Evolutionary conservation across 345 rosid genomes (phyloP), one percentile per base, ranked within the genome.

Genomic region (Citrus mangshanensis): DNA sequence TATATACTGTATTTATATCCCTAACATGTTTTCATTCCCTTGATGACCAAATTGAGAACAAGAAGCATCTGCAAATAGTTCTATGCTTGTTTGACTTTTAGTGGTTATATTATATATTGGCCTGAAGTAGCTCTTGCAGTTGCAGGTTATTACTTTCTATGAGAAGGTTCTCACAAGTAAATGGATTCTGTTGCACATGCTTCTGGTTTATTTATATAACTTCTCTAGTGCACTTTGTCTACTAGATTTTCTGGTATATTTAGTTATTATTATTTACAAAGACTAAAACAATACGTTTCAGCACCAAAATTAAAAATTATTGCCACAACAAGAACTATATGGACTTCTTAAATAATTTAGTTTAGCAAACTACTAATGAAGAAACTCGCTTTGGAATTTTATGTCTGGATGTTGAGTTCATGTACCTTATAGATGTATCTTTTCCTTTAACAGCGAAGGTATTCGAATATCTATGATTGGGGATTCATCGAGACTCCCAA

Each of bases 401-500:
- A 1, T 54, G 2, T 51, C 21, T 0, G 19, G 58, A 54, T 54
- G 22, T 16, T 54, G 6, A 54, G 58, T 54, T 54, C 5, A 5
- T 54, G 21, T 18, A 18, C 7, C 58, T 75, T 32, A 75, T 72
- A 40, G 21, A 21, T 28, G 13, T 2, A 3, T 34, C 30, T 64
- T 69, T 79, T 84, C 69, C 21, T 30, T 67, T 59, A 42, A 68
- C 77, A 94, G 95, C 64, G 58, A 80, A 21, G 89, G 92, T 4
- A 83, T 84, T 54, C 83, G 88, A 65, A 63, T 94, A 51, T 89
- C 94, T 0, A 49, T 86, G 13, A 93, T 91, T 0, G 96, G 97
- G 18, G 97, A 93, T 77, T 83, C 90, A 32, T 87, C 91, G 9
- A 91, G 73, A 73, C 90, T 93, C 60, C 85, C 96, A 0, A 1